phyloP scores from a whole-genome alignment of 129 eudicot genomes.

The Chrysanthemum lavandulifolium region DNA sequence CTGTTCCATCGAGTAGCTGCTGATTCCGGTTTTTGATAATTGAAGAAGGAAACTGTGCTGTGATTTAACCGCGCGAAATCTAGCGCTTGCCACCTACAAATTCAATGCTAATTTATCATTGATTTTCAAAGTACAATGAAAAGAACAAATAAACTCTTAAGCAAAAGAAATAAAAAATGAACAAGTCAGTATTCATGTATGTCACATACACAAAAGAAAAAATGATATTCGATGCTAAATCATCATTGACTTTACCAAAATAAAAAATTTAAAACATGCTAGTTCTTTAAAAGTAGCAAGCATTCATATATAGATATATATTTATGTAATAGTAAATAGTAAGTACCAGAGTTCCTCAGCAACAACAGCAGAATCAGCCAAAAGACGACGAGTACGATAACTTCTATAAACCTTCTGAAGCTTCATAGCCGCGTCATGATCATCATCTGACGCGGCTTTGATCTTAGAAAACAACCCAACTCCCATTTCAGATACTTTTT shows the following conservation, averaged over 20 bases:
- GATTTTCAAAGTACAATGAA: too few relatives aligned
- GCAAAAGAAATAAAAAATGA: too few relatives aligned
- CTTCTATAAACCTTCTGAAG: constrained; percentile 80
- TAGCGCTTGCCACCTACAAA: constrained; percentile 92
- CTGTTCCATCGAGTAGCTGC: constrained; percentile 79
- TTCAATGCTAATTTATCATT: background rate
- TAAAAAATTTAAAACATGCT: background rate
- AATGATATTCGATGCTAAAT: background rate
- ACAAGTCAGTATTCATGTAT: too few relatives aligned
- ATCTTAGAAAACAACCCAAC: background rate
- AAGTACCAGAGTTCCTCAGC: constrained; percentile 84
- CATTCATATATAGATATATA: background rate
- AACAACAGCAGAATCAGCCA: constrained; percentile 94
- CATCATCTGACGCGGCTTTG: constrained; percentile 8
- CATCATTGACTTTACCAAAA: background rate
- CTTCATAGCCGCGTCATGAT: constrained; percentile 64
- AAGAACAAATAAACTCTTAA: too few relatives aligned
- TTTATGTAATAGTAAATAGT: background rate
- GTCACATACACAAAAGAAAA: background rate
- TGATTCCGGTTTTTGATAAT: constrained; percentile 67
- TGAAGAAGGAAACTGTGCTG: constrained; percentile 80
- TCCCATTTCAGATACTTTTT: background rate
- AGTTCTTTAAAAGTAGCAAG: background rate
- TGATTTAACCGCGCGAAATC: constrained; percentile 81
- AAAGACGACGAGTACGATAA: constrained; percentile 85